A percentile compares a stretch with the other conserved stretches of the same genome.
Conservation (phyloP, 495 filamentous ascomycete genomes). For the Xylaria castorea region DNA sequence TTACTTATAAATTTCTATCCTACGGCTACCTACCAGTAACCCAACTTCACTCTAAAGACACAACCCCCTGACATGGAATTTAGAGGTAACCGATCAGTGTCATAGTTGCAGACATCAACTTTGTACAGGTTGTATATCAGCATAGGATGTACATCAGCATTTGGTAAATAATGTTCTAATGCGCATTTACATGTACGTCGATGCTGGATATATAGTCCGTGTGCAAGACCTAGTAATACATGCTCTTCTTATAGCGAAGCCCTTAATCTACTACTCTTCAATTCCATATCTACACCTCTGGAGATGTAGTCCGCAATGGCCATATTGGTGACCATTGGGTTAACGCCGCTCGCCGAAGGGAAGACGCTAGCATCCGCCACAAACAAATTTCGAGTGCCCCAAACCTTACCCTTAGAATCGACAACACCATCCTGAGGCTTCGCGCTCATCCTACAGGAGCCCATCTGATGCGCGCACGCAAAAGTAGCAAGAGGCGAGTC, state of each 20-base stretch:
- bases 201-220: no score
- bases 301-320: slow-evolving; percentile 74
- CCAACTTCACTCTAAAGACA: no score
- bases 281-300: slow-evolving; percentile 55
- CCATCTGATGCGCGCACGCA: slow-evolving; percentile 86
- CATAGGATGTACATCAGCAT: no score
- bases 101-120: neutral
- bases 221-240: neutral
- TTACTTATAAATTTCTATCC: no score
- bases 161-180: no score
- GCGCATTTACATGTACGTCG: no score
- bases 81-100: neutral
- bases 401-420: slow-evolving; percentile 74
- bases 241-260: slow-evolving; percentile 21
- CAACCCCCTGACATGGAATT: no score
- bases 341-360: slow-evolving; percentile 87
- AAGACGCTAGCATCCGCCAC: slow-evolving; percentile 89
- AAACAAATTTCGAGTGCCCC: slow-evolving; percentile 75
- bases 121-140: no score
- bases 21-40: no score
- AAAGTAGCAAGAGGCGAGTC: slow-evolving; percentile 56
- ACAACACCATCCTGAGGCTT: slow-evolving; percentile 71
- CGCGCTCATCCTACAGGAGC: slow-evolving; percentile 80
- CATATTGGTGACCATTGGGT: slow-evolving; percentile 94
- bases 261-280: slow-evolving; percentile 30